phyloP scores from a whole-genome alignment of 2,329 filamentous ascomycete species.

The Epichloe gansuensis region DNA sequence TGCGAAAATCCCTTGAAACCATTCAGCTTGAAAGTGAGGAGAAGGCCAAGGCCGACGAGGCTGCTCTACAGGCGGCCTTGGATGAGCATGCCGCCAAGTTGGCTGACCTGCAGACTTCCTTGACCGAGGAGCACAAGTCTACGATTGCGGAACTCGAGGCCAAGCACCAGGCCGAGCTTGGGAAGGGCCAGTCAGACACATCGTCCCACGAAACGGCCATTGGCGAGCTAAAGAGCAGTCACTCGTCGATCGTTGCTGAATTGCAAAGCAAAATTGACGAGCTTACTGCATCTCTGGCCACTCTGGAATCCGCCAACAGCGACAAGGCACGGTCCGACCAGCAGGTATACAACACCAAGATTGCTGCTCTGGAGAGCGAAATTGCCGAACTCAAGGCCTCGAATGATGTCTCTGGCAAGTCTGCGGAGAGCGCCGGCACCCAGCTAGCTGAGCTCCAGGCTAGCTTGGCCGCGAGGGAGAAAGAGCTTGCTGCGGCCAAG shows the following conservation, averaged over 20 bases:
- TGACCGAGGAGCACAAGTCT: slow-evolving; percentile 37
- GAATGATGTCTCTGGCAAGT: slow-evolving; percentile 34
- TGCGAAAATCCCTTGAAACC: slow-evolving; percentile 38
- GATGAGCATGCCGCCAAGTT: slow-evolving; percentile 38
- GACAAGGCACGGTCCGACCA: slow-evolving; percentile 31
- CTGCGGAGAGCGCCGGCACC: slow-evolving; percentile 25
- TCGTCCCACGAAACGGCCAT: slow-evolving; percentile 36
- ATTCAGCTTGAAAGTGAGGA: slow-evolving; percentile 21
- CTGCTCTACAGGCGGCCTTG: slow-evolving; percentile 23
- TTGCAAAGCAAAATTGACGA: slow-evolving; percentile 44
- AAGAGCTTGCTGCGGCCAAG: slow-evolving; percentile 33
- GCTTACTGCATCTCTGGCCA: slow-evolving; percentile 33
- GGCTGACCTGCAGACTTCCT: slow-evolving; percentile 33
- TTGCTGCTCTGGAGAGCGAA: slow-evolving; percentile 39
- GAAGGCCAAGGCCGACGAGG: slow-evolving; percentile 21
- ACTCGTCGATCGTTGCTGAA: slow-evolving; percentile 34
- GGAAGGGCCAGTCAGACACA: slow-evolving; percentile 30
- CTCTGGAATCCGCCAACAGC: slow-evolving; percentile 31
- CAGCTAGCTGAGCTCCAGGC: slow-evolving; percentile 27
- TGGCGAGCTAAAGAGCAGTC: slow-evolving; percentile 34
- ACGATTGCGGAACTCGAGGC: slow-evolving; percentile 36
- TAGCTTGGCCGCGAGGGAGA: slow-evolving; percentile 29
- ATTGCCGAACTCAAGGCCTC: slow-evolving; percentile 37
- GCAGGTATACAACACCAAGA: slow-evolving; percentile 30
- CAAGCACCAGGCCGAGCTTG: slow-evolving; percentile 39